phyloP scores from a whole-genome alignment of 306 rosid species.

The Fragaria vesca region DNA sequence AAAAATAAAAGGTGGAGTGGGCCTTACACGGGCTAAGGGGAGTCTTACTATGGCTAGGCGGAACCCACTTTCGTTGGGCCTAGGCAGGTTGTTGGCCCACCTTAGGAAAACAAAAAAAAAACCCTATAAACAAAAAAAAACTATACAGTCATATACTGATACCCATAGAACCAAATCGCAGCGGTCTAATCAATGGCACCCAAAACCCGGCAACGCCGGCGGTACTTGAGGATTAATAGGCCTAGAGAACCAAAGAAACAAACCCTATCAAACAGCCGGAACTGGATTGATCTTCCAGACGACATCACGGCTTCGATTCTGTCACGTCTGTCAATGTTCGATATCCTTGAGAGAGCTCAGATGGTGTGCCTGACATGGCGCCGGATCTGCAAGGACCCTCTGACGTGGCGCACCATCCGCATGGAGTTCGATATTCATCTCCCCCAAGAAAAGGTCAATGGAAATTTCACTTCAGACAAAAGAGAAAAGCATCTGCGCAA shows the following conservation, averaged over 20 bases:
- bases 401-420: conserved; percentile 43
- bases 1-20: too few species aligned
- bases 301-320: conserved; percentile 41
- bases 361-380: conserved; percentile 53
- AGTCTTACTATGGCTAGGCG: too few species aligned
- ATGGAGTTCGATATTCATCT: conserved; percentile 10
- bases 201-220: not conserved
- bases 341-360: conserved; percentile 34
- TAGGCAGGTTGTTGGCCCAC: too few species aligned
- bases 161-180: too few species aligned
- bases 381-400: conserved; percentile 42
- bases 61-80: too few species aligned
- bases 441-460: not conserved
- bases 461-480: not conserved
- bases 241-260: not conserved
- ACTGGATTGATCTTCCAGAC: conserved; percentile 53
- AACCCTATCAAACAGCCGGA: not conserved
- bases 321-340: conserved; percentile 35
- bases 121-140: too few species aligned
- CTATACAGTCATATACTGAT: too few species aligned
- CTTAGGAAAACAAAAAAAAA: too few species aligned
- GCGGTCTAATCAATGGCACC: too few species aligned
- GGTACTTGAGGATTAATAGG: not conserved
- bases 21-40: too few species aligned
- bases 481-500: not conserved